Percentiles rank a stretch among this genome's conserved stretches.
phyloP scores from a whole-genome alignment of 2,329 filamentous ascomycete genomes.

The Alternaria sp. region DNA sequence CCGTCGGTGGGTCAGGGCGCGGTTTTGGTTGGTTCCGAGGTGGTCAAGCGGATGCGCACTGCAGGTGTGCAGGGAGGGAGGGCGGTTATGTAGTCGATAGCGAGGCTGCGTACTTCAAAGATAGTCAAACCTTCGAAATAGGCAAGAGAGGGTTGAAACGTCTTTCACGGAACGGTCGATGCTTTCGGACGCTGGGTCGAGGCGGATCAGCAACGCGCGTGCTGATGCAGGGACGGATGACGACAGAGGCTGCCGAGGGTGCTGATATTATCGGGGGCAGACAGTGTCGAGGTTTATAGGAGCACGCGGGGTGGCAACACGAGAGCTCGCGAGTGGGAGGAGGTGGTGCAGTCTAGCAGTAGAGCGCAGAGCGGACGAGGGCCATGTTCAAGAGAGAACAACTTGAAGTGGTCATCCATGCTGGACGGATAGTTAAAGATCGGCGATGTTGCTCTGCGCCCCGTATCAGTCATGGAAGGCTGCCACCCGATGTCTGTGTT shows the following conservation, averaged over 20 bases:
- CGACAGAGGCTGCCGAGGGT: slow-evolving; percentile 5
- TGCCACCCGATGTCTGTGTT: slow-evolving; percentile 25
- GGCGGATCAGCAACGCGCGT: slow-evolving; percentile 17
- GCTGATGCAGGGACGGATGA: slow-evolving; percentile 23
- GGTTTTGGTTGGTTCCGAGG: slow-evolving; percentile 7
- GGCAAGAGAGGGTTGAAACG: slow-evolving; percentile 11
- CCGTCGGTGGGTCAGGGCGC: slow-evolving; percentile 4
- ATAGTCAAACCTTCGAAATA: background rate
- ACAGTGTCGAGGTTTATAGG: slow-evolving; percentile 4
- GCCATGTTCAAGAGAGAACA: slow-evolving; percentile 10
- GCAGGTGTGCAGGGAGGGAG: background rate
- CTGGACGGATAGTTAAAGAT: slow-evolving; percentile 19
- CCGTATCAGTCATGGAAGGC: slow-evolving; percentile 16
- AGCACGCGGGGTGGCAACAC: slow-evolving; percentile 10
- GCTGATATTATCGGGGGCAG: background rate
- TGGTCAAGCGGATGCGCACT: slow-evolving; percentile 1
- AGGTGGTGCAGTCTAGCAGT: background rate
- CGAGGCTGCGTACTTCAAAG: background rate
- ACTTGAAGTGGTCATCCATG: slow-evolving; percentile 30
- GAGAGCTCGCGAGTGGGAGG: background rate
- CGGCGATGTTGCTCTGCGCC: slow-evolving; percentile 31
- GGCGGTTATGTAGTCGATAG: background rate
- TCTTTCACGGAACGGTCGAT: slow-evolving; percentile 4
- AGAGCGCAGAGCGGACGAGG: slow-evolving; percentile 4
- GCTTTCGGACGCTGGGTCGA: slow-evolving; percentile 5